These are phyloP conservation scores for Megacollybia marginata DNA, from an alignment of 768 basidiomycete species.

Conservation along the genomic window DNA sequence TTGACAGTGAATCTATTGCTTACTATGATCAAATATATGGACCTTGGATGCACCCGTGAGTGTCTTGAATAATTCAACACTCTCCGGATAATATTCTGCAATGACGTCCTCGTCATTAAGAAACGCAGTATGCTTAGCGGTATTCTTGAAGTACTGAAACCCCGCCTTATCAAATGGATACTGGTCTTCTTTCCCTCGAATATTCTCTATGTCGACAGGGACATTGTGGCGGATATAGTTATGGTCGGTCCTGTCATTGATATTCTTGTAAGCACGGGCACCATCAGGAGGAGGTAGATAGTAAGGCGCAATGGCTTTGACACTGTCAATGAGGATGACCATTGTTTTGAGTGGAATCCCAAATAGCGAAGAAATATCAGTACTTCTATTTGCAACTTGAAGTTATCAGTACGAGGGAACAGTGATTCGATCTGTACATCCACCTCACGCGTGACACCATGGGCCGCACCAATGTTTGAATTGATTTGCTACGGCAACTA, in stretches of 20 bases:
- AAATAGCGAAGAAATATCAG: too few species aligned
- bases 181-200: constrained; percentile 42
- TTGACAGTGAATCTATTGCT: constrained; percentile 29
- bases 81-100: constrained; percentile 55
- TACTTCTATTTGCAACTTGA: too few species aligned
- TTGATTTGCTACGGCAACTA: too few species aligned
- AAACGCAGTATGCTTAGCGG: constrained; percentile 30
- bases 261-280: constrained; percentile 19
- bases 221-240: constrained; percentile 19
- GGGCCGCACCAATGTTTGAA: too few species aligned
- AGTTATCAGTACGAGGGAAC: too few species aligned
- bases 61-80: constrained; percentile 48
- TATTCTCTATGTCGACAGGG: constrained; percentile 39
- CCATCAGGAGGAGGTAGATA: constrained; percentile 18
- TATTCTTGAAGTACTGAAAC: constrained; percentile 32
- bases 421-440: too few species aligned
- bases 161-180: constrained; percentile 43
- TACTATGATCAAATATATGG: constrained; percentile 63
- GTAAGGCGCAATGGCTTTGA: too few species aligned
- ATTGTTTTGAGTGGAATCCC: too few species aligned
- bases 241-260: constrained; percentile 14
- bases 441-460: too few species aligned
- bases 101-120: constrained; percentile 42
- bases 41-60: constrained; percentile 52
- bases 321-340: too few species aligned